Base-by-base conservation (phyloP, 2,329 filamentous ascomycete species). In the Neurospora sp. region DNA sequence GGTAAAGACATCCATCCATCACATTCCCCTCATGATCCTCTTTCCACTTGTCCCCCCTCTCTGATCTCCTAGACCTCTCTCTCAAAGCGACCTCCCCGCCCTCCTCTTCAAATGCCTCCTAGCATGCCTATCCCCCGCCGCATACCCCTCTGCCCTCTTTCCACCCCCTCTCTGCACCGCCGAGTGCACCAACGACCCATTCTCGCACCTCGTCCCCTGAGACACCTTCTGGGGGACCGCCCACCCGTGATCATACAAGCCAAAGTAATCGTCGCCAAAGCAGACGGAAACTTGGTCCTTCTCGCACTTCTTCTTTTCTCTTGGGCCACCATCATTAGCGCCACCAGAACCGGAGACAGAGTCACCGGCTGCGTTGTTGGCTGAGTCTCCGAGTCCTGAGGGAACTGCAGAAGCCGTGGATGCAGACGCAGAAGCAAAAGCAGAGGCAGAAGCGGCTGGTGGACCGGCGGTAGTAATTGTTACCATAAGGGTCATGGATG, bases 181-280 rank as follows among this genome's bases (percentile, higher is more conserved):
- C 23, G 52, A 62, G 12, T 62, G 12, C 52, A 62, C 57, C 23
- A 73, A 67, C n/a, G 36, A 67, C 3, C 72, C 72, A 1, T 68
- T 68, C n/a, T 65, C 38, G 37, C 71, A 73, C n/a, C 40, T 4
- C 3, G 71, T 73, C 6, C 70, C 71, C 33, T 2, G 67, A 67
- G 33, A 72, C 12, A 72, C 39, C 12, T 17, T 12, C 43, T 73
- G 70, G 10, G 66, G 52, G 2, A 68, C 37, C 1, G 68, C 70
- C 68, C 67, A 70, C 12, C 71, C 71, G 66, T 66, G 66, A 46
- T 69, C 69, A 12, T 71, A 73, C 11, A 71, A 8, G 8, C 72
- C 72, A 67, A 70, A 73, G 23, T 15, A 33, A 6, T 23, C 39
- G 6, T 41, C 39, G 5, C 52, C 69, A 4, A 73, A 23, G 12